Conservation (phyloP, 805 yeast genomes). For the Myxozyma geophila region DNA sequence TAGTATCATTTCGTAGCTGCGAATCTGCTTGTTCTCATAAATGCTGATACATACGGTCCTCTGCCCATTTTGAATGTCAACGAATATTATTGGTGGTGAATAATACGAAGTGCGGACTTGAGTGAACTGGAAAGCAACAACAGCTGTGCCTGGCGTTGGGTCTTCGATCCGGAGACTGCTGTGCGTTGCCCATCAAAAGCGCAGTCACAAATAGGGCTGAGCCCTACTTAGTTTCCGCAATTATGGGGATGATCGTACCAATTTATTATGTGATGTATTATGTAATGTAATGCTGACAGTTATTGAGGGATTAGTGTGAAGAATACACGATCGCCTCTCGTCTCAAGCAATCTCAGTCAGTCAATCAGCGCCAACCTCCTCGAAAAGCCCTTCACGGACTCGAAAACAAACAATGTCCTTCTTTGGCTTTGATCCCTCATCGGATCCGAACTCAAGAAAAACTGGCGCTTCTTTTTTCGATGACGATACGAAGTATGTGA, state of each 20-base stretch:
- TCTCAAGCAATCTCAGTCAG: too few species aligned
- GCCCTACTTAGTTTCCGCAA: background rate
- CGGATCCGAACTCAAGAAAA: constrained; percentile 22
- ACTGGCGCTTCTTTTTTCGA: constrained; percentile 17
- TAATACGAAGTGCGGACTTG: constrained; percentile 13
- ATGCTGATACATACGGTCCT: constrained; percentile 35
- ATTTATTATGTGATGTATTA: too few species aligned
- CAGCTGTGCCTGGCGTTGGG: constrained; percentile 1
- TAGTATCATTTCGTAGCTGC: background rate
- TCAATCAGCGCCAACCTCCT: too few species aligned
- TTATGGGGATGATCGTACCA: too few species aligned
- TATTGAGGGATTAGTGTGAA: too few species aligned
- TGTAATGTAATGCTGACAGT: too few species aligned
- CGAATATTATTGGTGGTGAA: constrained; percentile 9
- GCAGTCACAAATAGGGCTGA: constrained; percentile 4
- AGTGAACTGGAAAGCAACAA: constrained; percentile 1
- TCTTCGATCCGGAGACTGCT: background rate
- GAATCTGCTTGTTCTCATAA: background rate
- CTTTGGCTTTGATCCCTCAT: constrained; percentile 37
- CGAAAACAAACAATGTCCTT: constrained; percentile 27
- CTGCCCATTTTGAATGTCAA: constrained; percentile 33
- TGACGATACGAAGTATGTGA: constrained; percentile 17
- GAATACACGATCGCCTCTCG: too few species aligned
- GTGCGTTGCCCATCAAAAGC: background rate
- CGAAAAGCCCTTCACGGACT: too few species aligned